phyloP scores from a whole-genome alignment of 148 eudicot genomes.

The Spergularia marina region DNA sequence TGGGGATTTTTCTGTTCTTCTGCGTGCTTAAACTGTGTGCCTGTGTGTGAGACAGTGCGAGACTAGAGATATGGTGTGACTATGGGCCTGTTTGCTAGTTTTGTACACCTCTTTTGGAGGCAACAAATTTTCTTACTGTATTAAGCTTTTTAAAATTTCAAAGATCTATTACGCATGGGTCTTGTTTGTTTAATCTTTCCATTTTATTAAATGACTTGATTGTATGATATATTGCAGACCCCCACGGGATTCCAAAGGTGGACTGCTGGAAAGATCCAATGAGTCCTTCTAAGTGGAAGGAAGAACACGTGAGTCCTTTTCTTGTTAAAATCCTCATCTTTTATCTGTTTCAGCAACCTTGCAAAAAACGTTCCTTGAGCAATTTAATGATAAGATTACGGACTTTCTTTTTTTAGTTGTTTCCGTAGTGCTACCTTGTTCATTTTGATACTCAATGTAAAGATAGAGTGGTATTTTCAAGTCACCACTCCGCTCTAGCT shows the following conservation, averaged over 20 bases:
- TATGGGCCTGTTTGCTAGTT: too few species aligned
- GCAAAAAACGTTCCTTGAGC: neutral
- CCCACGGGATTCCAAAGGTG: slow-evolving; percentile 64
- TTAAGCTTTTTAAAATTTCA: neutral
- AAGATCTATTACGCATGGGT: too few species aligned
- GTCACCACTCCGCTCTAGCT: too few species aligned
- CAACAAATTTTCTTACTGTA: too few species aligned
- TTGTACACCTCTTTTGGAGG: too few species aligned
- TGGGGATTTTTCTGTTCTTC: too few species aligned
- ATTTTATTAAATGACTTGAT: slow-evolving; percentile 4
- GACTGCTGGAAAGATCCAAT: slow-evolving; percentile 68
- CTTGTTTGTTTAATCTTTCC: neutral
- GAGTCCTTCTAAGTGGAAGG: slow-evolving; percentile 89
- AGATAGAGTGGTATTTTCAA: neutral
- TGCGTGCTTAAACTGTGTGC: too few species aligned
- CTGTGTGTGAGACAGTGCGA: too few species aligned
- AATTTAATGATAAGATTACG: neutral
- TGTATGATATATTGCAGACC: slow-evolving; percentile 47
- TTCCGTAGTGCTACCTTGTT: neutral
- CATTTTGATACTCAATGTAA: neutral
- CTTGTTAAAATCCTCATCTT: slow-evolving; percentile 4
- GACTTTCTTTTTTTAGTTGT: too few species aligned
- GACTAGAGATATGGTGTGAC: too few species aligned
- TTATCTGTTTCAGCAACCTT: neutral
- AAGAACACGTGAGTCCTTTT: slow-evolving; percentile 67